Conservation (phyloP, 2,329 filamentous ascomycete species). For the Neofusicoccum ribis region DNA sequence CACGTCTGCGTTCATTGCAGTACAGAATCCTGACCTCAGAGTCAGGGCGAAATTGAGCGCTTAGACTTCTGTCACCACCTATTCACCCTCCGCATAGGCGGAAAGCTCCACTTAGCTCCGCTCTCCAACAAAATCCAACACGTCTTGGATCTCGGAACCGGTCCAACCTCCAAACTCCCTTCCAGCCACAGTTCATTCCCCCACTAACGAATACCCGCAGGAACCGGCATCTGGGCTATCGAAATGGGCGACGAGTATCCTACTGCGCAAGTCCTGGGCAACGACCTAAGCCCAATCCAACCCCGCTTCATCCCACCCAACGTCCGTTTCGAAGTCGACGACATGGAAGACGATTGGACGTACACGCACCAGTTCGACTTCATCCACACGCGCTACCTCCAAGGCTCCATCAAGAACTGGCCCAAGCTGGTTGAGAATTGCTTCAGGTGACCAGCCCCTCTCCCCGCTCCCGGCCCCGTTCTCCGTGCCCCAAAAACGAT, state of each 20-base stretch:
- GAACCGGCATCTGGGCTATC: conserved; percentile 6
- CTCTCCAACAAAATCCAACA: conserved; percentile 15
- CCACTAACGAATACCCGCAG: not conserved
- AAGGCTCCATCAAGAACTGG: conserved; percentile 57
- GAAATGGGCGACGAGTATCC: conserved; percentile 26
- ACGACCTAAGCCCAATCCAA: conserved; percentile 52
- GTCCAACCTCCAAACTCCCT: not conserved
- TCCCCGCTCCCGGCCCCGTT: not conserved
- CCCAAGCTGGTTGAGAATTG: conserved; percentile 50
- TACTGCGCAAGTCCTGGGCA: conserved; percentile 42
- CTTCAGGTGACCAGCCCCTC: conserved; percentile 41
- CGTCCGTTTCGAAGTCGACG: conserved; percentile 53
- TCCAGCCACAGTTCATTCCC: not conserved
- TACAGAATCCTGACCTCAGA: conserved; percentile 13
- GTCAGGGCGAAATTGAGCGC: conserved; percentile 25
- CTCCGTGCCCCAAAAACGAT: too few species aligned
- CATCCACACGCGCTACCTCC: conserved; percentile 55
- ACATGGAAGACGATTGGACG: conserved; percentile 38
- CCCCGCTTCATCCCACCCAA: conserved; percentile 50
- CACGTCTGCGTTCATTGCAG: too few species aligned
- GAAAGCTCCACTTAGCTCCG: conserved; percentile 25
- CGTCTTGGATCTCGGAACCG: conserved; percentile 30
- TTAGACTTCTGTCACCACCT: conserved; percentile 6
- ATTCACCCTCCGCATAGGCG: not conserved
- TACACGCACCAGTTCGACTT: conserved; percentile 52